Percentiles rank a stretch among this genome's conserved stretches.
phyloP scores from a whole-genome alignment of 2,329 filamentous ascomycete species.

The Aspergillus carbonarius region DNA sequence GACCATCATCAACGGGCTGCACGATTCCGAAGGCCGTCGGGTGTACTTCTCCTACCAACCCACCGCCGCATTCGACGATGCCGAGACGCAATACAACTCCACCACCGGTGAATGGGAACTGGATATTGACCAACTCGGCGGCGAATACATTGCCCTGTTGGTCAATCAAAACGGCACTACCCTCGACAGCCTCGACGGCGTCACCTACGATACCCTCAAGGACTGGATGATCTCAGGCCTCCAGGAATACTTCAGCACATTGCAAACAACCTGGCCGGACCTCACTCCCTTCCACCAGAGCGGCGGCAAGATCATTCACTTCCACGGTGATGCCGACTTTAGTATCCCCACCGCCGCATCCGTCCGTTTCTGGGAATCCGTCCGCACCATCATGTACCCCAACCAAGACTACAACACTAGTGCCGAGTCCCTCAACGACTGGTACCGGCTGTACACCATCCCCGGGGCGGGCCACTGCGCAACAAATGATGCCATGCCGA shows the following conservation, averaged over 20 bases:
- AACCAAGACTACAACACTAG: constrained; percentile 40
- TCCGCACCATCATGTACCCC: constrained; percentile 53
- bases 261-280: constrained; percentile 57
- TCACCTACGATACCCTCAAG: constrained; percentile 58
- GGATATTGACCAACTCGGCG: constrained; percentile 35
- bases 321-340: constrained; percentile 58
- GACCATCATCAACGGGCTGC: constrained; percentile 41
- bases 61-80: constrained; percentile 29
- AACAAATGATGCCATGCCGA: constrained; percentile 45
- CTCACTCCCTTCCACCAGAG: constrained; percentile 50
- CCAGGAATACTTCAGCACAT: constrained; percentile 49
- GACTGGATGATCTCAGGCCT: constrained; percentile 55
- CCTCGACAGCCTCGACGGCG: constrained; percentile 44
- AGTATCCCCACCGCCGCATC: constrained; percentile 55
- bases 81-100: constrained; percentile 28
- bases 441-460: constrained; percentile 56
- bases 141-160: constrained; percentile 38
- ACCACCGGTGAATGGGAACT: constrained; percentile 30
- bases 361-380: constrained; percentile 56
- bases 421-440: constrained; percentile 49
- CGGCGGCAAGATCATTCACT: constrained; percentile 59
- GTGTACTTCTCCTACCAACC: constrained; percentile 43
- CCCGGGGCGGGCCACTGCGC: constrained; percentile 56
- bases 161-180: constrained; percentile 34
- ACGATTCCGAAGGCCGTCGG: constrained; percentile 41